Evolutionary conservation across 2,329 filamentous ascomycete genomes (phyloP).

Genomic region (Harringtonia aguacate): DNA sequence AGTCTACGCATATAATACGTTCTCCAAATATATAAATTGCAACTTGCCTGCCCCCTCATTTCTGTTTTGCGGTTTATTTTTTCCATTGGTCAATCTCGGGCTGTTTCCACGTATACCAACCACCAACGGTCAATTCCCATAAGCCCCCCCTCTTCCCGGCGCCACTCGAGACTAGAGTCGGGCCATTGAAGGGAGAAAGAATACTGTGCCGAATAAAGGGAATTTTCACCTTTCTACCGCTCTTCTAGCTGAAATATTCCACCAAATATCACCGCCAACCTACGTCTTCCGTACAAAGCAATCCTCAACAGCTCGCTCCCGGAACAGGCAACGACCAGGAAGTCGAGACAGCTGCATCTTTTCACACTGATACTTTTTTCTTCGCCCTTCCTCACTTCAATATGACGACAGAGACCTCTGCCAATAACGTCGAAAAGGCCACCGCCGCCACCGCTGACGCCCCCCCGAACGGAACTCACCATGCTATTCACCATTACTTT

Average conservation of each 20-base stretch:
- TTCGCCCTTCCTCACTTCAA: background rate
- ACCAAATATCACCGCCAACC: background rate
- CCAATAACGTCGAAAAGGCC: constrained; percentile 7
- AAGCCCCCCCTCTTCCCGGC: too few species aligned
- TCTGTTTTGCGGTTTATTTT: background rate
- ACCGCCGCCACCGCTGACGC: constrained; percentile 2
- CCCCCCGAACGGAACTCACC: constrained; percentile 3
- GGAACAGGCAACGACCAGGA: too few species aligned
- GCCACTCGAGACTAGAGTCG: too few species aligned
- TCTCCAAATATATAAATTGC: too few species aligned
- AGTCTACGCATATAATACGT: too few species aligned
- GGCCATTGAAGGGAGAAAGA: too few species aligned
- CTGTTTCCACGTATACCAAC: background rate
- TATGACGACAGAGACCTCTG: constrained; percentile 5
- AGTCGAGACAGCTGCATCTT: too few species aligned
- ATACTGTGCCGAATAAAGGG: too few species aligned
- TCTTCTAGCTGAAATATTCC: background rate
- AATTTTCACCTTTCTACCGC: background rate
- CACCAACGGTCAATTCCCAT: too few species aligned
- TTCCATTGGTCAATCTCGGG: background rate
- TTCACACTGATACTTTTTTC: too few species aligned
- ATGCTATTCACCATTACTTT: constrained; percentile 8
- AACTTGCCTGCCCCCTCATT: too few species aligned
- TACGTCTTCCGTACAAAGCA: background rate
- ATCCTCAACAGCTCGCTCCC: too few species aligned